Evolutionary conservation across 1,284 basidiomycete species (phyloP), one percentile per base, ranked within the genome.

Genomic region (Cryptococcus sp.): DNA sequence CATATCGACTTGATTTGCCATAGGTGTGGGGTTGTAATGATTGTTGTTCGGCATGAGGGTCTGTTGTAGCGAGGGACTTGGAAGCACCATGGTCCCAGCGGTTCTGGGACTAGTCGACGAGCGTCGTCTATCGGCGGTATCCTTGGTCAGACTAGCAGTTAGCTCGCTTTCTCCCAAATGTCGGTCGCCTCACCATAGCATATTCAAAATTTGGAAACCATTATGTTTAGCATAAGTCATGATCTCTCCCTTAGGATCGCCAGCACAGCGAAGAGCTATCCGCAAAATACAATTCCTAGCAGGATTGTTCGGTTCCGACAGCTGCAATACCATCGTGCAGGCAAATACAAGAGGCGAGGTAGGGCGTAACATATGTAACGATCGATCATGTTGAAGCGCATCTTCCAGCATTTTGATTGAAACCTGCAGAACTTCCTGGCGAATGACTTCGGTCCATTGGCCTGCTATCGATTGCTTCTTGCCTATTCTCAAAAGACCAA

Each of bases 161-260:
- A 16, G n/a, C n/a, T n/a, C n/a, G n/a, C n/a, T n/a, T n/a, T n/a
- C n/a, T n/a, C n/a, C n/a, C n/a, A n/a, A n/a, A n/a, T n/a, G n/a
- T n/a, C n/a, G 28, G 21, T 22, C 4, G 5, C 22, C 52, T 49
- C 19, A 54, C 52, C 52, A 54, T 16, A 54, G 45, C 52, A 54
- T 54, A 32, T 54, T 54, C 37, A 54, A 25, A 16, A 54, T 54
- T 22, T 54, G 52, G 45, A 46, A 54, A 2, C 52, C 52, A 28
- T 54, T 54, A 25, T 54, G 52, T 23, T 36, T 45, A 5, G 48
- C 48, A 28, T 46, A 54, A 1, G 52, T 47, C 45, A 47, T 46
- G 19, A 54, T 44, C 19, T 46, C 48, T 28, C 46, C 32, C 21
- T 41, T 25, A 3, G 52, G 48, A n/a, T 54, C 45, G 13, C 52